Conservation (phyloP, 345 rosid genomes). For the Rhizophora apiculata region DNA sequence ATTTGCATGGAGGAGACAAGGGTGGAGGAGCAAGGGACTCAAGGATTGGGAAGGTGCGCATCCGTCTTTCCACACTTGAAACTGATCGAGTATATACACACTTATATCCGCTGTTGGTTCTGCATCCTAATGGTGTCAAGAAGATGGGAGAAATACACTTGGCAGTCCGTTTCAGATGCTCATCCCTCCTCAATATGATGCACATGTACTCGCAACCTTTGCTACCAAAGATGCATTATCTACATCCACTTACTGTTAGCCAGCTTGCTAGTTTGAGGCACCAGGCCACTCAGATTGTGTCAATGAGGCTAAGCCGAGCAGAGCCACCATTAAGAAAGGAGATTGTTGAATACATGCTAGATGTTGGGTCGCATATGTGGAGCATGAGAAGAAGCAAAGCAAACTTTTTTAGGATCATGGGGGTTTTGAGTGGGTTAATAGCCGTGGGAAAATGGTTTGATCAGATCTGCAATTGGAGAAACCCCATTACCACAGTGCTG, state of each 20-base stretch:
- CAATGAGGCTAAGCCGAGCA: conserved; percentile 65
- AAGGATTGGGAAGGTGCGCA: conserved; percentile 86
- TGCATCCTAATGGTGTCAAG: conserved; percentile 67
- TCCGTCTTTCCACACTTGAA: conserved; percentile 84
- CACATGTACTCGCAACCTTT: conserved; percentile 75
- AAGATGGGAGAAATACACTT: conserved; percentile 89
- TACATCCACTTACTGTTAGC: conserved; percentile 68
- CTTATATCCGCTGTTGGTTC: conserved; percentile 78
- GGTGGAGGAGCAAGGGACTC: conserved; percentile 44
- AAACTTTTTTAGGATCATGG: conserved; percentile 79
- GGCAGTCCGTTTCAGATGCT: conserved; percentile 83
- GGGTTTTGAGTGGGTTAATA: conserved; percentile 58
- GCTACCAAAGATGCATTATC: conserved; percentile 94
- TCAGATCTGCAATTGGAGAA: conserved; percentile 80
- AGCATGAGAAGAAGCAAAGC: conserved; percentile 95
- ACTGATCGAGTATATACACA: conserved; percentile 82
- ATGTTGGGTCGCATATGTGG: conserved; percentile 87
- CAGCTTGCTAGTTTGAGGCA: conserved; percentile 71
- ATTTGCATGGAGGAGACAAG: conserved; percentile 59
- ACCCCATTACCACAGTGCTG: conserved; percentile 75
- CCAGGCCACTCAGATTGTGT: conserved; percentile 87
- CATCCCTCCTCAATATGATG: conserved; percentile 86
- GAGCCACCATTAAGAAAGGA: conserved; percentile 91
- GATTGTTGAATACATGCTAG: conserved; percentile 90
- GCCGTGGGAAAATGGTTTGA: conserved; percentile 74